Percentiles rank a stretch among this genome's conserved stretches.
These are phyloP conservation scores for Colletotrichum musicola DNA, from an alignment of 2,329 filamentous ascomycete genomes.

Conservation along the genomic window DNA sequence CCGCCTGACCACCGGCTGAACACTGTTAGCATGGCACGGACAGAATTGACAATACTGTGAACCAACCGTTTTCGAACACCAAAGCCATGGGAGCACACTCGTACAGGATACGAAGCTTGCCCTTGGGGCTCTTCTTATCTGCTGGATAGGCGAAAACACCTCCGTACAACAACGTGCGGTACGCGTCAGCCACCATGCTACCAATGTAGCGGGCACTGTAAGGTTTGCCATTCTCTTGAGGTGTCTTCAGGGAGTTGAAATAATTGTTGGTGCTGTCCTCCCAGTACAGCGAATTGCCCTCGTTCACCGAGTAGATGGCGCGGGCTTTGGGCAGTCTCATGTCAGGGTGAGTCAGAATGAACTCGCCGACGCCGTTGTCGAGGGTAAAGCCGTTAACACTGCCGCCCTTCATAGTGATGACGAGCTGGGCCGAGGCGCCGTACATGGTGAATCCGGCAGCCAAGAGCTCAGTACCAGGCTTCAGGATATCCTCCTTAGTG, in stretches of 20 bases:
- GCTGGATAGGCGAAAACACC: constrained; percentile 98
- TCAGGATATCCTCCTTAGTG: constrained; percentile 86
- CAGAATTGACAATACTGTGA: neutral
- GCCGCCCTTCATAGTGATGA: constrained; percentile 95
- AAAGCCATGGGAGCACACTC: constrained; percentile 99
- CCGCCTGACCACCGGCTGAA: constrained; percentile 87
- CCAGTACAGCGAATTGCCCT: constrained; percentile 99
- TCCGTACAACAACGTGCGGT: constrained; percentile 93
- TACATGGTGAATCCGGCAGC: constrained; percentile 99
- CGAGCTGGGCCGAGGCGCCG: constrained; percentile 93
- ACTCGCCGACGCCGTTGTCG: constrained; percentile 96
- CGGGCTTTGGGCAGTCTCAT: constrained; percentile 88
- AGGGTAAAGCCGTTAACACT: constrained; percentile 97
- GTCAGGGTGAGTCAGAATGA: constrained; percentile 96
- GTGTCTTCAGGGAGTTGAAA: constrained; percentile 89
- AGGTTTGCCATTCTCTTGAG: constrained; percentile 81
- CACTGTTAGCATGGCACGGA: constrained; percentile 29
- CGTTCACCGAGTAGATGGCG: constrained; percentile 97
- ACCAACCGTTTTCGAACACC: constrained; percentile 96
- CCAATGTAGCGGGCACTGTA: constrained; percentile 97
- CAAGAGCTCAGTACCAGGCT: constrained; percentile 90
- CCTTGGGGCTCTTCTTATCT: constrained; percentile 98
- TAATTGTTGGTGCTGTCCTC: constrained; percentile 87
- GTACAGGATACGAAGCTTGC: constrained; percentile 96
- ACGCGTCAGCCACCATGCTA: constrained; percentile 98